Evolutionary conservation across 208 protist genomes (phyloP).

Genomic region (Crithidia mellificae): DNA sequence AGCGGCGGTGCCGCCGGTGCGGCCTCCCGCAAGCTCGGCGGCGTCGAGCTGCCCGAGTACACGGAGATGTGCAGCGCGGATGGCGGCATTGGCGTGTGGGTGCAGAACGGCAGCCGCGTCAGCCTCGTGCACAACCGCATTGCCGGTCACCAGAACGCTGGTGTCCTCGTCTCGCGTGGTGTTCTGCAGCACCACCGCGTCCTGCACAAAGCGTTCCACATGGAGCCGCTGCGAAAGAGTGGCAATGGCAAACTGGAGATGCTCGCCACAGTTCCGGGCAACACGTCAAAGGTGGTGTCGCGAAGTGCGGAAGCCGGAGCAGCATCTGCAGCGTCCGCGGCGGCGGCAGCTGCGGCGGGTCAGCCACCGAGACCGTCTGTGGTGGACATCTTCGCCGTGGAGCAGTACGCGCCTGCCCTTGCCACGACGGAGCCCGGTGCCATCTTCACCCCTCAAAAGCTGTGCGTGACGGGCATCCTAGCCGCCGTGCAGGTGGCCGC

Average conservation of each 20-base stretch:
- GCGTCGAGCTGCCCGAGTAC: conserved; percentile 46
- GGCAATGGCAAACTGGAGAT: conserved; percentile 10
- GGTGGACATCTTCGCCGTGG: conserved; percentile 32
- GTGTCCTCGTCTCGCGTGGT: conserved; percentile 57
- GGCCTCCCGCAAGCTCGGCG: conserved; percentile 30
- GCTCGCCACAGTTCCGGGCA: not conserved
- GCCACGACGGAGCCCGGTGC: conserved; percentile 33
- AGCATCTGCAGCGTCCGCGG: too few relatives aligned
- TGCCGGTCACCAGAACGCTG: conserved; percentile 53
- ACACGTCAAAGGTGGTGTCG: not conserved
- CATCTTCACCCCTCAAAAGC: conserved; percentile 42
- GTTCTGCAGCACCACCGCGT: conserved; percentile 57
- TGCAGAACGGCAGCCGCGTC: conserved; percentile 64
- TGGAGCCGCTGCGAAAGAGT: not conserved
- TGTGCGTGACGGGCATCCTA: conserved; percentile 40
- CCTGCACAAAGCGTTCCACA: conserved; percentile 37
- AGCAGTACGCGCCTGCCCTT: conserved; percentile 36
- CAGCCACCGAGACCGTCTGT: not conserved
- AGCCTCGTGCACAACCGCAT: conserved; percentile 56
- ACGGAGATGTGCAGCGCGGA: conserved; percentile 62
- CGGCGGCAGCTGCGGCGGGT: too few relatives aligned
- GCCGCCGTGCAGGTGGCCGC: conserved; percentile 38
- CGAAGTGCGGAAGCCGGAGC: not conserved
- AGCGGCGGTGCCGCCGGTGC: not conserved
- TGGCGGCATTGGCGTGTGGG: conserved; percentile 81